Percentiles rank a stretch among this genome's conserved stretches.
Conservation (phyloP, 306 rosid genomes). For the Macrotyloma uniflorum region DNA sequence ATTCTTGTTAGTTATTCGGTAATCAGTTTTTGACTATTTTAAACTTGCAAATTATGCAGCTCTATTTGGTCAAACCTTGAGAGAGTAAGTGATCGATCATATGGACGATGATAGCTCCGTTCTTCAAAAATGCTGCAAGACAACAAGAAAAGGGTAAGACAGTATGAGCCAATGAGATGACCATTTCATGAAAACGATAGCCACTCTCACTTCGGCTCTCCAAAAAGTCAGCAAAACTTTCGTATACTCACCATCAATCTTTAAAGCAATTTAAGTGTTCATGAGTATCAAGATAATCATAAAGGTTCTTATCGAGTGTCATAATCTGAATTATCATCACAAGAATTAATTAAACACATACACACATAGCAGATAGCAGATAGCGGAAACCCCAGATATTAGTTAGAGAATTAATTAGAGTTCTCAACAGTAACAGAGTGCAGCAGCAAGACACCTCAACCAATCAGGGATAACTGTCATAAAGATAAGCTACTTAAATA, state of each 20-base stretch:
- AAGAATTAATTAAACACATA: neutral
- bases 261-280: neutral
- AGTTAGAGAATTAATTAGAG: neutral
- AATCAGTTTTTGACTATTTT: neutral
- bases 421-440: neutral
- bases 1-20: neutral
- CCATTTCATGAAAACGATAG: neutral
- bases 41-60: neutral
- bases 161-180: neutral
- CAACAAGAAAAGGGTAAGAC: neutral
- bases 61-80: neutral
- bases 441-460: neutral
- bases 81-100: slow-evolving; percentile 5
- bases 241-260: neutral
- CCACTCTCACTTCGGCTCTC: neutral
- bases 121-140: neutral
- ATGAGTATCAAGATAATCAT: neutral
- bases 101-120: neutral
- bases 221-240: neutral
- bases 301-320: neutral
- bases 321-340: neutral
- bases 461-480: neutral
- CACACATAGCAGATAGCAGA: neutral
- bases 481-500: neutral
- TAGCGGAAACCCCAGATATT: neutral